phyloP scores from a whole-genome alignment of 179 eudicot species.

The Beta corolliflora region DNA sequence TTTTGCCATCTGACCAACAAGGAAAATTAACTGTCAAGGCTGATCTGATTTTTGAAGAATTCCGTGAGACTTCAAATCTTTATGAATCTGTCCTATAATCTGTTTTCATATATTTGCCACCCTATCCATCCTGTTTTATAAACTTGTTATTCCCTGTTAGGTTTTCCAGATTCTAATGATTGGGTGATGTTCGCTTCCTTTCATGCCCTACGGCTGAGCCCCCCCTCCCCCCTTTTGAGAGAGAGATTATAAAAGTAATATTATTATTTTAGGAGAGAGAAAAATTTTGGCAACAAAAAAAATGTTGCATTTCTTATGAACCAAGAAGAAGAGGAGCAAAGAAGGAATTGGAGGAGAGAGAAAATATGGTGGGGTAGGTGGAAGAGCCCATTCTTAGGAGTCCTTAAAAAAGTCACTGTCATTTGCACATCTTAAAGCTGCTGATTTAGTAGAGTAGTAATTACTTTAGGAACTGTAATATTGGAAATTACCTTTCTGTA shows the following conservation, averaged over 20 bases:
- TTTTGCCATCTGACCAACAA: conserved; percentile 54
- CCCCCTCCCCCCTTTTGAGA: too few relatives aligned
- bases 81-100: neutral
- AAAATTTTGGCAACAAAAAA: too few relatives aligned
- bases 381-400: neutral
- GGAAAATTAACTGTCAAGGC: conserved; percentile 78
- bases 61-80: conserved; percentile 45
- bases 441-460: neutral
- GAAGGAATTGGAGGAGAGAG: too few relatives aligned
- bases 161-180: neutral
- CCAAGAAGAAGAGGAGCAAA: too few relatives aligned
- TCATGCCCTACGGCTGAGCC: neutral
- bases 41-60: conserved; percentile 81
- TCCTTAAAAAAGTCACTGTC: too few relatives aligned
- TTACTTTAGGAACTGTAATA: neutral
- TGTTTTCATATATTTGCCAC: neutral
- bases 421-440: neutral
- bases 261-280: too few relatives aligned
- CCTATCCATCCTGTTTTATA: neutral
- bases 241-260: too few relatives aligned
- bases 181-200: neutral
- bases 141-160: neutral
- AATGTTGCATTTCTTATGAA: too few relatives aligned
- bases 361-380: too few relatives aligned
- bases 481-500: neutral